A percentile compares a stretch with the other conserved stretches of the same genome.
These are phyloP conservation scores for Acer saccharum DNA, from an alignment of 345 rosid genomes.

Conservation along the genomic window DNA sequence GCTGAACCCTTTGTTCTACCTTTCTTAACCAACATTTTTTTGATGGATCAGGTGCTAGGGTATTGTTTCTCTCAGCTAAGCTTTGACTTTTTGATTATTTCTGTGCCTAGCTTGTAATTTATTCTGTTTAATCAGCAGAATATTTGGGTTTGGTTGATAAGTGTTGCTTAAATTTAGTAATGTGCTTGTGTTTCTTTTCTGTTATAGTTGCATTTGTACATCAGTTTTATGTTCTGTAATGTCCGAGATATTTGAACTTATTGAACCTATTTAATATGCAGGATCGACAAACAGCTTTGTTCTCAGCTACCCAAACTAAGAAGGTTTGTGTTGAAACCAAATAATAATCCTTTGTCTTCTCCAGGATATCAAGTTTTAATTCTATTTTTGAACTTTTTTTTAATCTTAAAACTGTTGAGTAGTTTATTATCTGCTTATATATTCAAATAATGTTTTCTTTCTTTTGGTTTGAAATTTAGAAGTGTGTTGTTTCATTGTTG, in stretches of 20 bases:
- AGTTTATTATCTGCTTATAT: background rate
- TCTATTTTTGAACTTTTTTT: background rate
- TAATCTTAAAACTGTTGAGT: background rate
- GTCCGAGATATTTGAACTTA: constrained; percentile 27
- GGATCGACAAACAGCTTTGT: constrained; percentile 94
- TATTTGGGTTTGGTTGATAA: background rate
- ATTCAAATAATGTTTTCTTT: background rate
- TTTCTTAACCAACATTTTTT: background rate
- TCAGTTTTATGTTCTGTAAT: background rate
- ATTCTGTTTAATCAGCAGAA: background rate
- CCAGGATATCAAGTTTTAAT: background rate
- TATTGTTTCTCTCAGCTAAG: background rate
- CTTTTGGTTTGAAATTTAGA: constrained; percentile 2
- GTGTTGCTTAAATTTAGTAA: background rate
- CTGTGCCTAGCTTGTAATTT: background rate
- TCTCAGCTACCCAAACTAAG: constrained; percentile 95
- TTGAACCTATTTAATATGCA: constrained; percentile 39
- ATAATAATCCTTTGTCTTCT: background rate
- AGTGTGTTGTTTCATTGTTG: background rate
- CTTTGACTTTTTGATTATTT: background rate
- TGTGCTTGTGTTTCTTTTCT: background rate
- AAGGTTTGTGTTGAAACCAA: constrained; percentile 52
- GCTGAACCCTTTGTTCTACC: background rate
- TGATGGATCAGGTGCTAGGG: background rate
- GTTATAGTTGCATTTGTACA: background rate